Percentiles rank a stretch among this genome's conserved stretches.
Evolutionary conservation across 345 rosid genomes (phyloP).

Genomic region (sweet orange (Citrus sinensis)): DNA sequence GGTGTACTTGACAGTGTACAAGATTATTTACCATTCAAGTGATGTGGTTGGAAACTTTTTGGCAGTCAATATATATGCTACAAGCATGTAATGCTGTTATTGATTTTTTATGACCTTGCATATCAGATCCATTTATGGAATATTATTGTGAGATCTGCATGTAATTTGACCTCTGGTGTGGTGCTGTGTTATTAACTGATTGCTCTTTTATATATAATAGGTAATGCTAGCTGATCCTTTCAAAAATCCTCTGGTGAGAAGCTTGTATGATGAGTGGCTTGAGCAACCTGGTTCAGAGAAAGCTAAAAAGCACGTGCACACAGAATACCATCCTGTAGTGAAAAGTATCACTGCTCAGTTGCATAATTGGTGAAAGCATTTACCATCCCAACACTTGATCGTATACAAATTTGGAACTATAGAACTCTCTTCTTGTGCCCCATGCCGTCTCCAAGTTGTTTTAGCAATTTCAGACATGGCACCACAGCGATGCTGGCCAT

Average conservation of each 20-base stretch:
- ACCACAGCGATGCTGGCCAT: not conserved
- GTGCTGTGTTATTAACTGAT: not conserved
- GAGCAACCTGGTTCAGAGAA: slow-evolving; percentile 75
- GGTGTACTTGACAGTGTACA: not conserved
- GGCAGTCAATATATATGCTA: not conserved
- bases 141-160: not conserved
- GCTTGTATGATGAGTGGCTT: slow-evolving; percentile 80
- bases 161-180: not conserved
- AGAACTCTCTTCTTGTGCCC: not conserved
- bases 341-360: slow-evolving; percentile 73
- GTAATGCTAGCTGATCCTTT: slow-evolving; percentile 64
- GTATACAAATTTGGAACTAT: not conserved
- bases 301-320: slow-evolving; percentile 72
- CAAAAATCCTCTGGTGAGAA: slow-evolving; percentile 61
- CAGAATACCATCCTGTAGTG: slow-evolving; percentile 77
- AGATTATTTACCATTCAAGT: not conserved
- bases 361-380: slow-evolving; percentile 63
- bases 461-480: not conserved
- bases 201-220: slow-evolving; percentile 23
- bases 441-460: not conserved
- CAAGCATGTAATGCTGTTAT: not conserved
- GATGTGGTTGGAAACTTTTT: not conserved
- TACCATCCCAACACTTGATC: not conserved
- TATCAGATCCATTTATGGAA: not conserved
- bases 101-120: not conserved